Conservation (phyloP, 2,329 filamentous ascomycete genomes). For the Stenocarpella maydis region DNA sequence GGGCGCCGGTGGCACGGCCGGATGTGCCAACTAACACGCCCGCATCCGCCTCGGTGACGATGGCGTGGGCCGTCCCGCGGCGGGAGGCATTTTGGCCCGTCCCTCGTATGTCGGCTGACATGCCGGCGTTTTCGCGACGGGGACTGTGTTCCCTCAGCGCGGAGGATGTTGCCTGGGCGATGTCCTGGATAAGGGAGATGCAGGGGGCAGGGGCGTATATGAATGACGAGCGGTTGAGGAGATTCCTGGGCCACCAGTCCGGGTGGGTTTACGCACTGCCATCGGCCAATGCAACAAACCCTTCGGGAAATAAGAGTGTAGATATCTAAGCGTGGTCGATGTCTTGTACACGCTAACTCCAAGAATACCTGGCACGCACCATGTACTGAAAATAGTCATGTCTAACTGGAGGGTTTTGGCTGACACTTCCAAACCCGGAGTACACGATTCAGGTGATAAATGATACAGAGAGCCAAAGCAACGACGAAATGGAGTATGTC, state of each 20-base stretch:
- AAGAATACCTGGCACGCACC: no score
- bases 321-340: no score
- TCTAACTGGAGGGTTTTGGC: no score
- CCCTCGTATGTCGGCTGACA: neutral
- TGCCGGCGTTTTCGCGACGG: neutral
- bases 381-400: no score
- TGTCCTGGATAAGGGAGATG: neutral
- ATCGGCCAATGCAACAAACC: neutral
- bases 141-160: neutral
- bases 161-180: neutral
- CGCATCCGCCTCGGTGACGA: conserved; percentile 37
- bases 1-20: no score
- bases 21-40: no score
- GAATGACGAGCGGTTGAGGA: neutral
- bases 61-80: neutral
- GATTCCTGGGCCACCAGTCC: neutral
- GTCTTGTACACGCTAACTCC: no score
- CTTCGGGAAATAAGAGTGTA: no score
- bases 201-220: fast-evolving
- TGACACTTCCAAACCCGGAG: no score
- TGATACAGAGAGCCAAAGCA: no score
- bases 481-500: no score
- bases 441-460: no score
- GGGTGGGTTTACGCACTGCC: neutral
- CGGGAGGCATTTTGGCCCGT: neutral